phyloP scores from a whole-genome alignment of 1,284 basidiomycete genomes.

The Rhodotorula sp. region DNA sequence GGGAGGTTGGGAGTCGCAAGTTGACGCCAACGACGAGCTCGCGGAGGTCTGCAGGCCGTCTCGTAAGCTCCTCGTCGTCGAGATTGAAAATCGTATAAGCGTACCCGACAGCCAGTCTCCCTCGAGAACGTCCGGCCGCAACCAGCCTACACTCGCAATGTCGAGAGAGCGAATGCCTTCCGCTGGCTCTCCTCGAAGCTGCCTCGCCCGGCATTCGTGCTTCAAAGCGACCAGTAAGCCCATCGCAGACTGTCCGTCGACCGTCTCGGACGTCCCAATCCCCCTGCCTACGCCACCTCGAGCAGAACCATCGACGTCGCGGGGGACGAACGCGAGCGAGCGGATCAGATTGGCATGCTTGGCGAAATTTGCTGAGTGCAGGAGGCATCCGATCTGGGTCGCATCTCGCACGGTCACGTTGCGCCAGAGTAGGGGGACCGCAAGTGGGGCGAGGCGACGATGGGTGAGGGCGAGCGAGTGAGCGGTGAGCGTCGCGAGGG shows the following conservation, averaged over 20 bases:
- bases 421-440: not conserved
- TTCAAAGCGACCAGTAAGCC: not conserved
- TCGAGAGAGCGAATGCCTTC: not conserved
- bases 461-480: not conserved
- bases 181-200: too few species aligned
- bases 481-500: too few species aligned
- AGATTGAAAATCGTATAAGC: not conserved
- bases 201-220: not conserved
- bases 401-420: not conserved
- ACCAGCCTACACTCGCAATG: not conserved
- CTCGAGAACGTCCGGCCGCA: not conserved
- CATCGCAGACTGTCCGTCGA: not conserved
- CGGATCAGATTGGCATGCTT: not conserved
- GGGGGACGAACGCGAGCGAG: slow-evolving; percentile 3
- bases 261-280: slow-evolving; percentile 10
- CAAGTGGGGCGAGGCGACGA: not conserved
- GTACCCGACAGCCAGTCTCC: slow-evolving; percentile 6
- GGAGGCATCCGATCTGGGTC: not conserved
- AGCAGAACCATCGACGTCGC: not conserved
- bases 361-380: not conserved
- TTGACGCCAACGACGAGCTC: not conserved
- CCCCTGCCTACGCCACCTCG: not conserved
- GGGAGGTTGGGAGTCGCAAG: not conserved
- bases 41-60: not conserved
- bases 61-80: too few species aligned